These are phyloP conservation scores for rapeseed (Brassica napus) DNA, from an alignment of 345 rosid species.

Conservation along the genomic window DNA sequence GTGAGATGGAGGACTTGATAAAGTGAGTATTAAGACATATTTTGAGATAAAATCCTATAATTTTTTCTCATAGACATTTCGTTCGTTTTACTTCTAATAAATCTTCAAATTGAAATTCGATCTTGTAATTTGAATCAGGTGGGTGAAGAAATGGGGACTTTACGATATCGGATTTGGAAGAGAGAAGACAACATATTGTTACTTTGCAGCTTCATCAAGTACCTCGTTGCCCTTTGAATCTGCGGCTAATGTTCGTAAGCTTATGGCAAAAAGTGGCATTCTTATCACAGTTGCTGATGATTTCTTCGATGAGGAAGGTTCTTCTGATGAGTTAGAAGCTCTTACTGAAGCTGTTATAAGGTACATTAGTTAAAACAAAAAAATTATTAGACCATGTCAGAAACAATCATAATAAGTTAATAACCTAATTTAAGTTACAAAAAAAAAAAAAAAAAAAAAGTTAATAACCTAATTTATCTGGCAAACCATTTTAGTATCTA, in stretches of 20 bases:
- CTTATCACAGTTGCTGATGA: slow-evolving; percentile 68
- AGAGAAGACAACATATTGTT: slow-evolving; percentile 59
- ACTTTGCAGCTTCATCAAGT: slow-evolving; percentile 48
- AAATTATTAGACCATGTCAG: not conserved
- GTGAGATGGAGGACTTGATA: slow-evolving; percentile 50
- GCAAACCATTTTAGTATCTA: not conserved
- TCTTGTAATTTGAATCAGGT: slow-evolving; percentile 37
- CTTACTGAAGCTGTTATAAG: slow-evolving; percentile 55
- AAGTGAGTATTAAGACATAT: slow-evolving; percentile 37
- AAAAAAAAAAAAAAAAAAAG: too few species aligned
- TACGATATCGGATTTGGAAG: slow-evolving; percentile 59
- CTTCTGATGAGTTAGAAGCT: slow-evolving; percentile 44
- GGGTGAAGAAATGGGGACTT: slow-evolving; percentile 52
- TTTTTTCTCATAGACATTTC: not conserved
- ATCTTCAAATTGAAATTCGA: not conserved
- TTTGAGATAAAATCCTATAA: not conserved
- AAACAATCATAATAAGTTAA: not conserved
- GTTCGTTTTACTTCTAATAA: not conserved
- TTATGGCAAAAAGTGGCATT: slow-evolving; percentile 48
- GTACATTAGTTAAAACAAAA: slow-evolving; percentile 20
- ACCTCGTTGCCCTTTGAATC: slow-evolving; percentile 43
- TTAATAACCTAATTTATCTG: not conserved
- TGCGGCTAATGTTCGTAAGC: slow-evolving; percentile 17
- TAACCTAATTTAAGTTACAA: not conserved
- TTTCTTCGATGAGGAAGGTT: slow-evolving; percentile 57